Evolutionary conservation across 176 grass and related monocot genomes (phyloP), one percentile per base, ranked within the genome.

Genomic region (Aegilops sharonensis): DNA sequence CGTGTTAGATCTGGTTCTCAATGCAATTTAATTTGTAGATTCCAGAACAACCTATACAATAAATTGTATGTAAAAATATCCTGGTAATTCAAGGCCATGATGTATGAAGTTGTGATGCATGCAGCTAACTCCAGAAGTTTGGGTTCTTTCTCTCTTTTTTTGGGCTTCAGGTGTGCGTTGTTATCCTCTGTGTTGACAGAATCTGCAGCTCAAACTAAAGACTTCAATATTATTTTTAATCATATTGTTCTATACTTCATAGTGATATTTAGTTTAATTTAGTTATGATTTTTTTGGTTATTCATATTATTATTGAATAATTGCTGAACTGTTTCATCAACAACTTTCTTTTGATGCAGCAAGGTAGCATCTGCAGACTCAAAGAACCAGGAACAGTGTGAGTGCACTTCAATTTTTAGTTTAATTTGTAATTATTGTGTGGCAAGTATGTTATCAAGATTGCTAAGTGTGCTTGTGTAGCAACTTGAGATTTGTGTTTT

Each of bases 301-400:
- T 54, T 18, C 8, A 54, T 52, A 76, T 76, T 76, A 27, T 54
- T 76, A 27, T 30, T 17, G 45, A 50, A 48, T 50, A 3, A 75
- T 50, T 75, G 24, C 42, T 50, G 72, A 27, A 75, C 23, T 29
- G 72, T 75, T 75, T 75, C 72, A 74, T 45, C 13, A 52, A 75
- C 23, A 52, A 76, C 17, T 76, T 54, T 20, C 36, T 84, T 79
- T 64, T 89, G 21, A 47, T 89, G 75, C 74, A 89, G 87, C 76
- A 84, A 84, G 54, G 75, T 79, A 79, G 27, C 77, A 72, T 84
- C 87, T 72, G 81, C 74, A 72, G 82, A 64, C 78, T 61, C 87
- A 71, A 84, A 64, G 64, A 84, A 52, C 17, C 35, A 23, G 54
- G 65, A 72, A 32, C 81, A 89, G 48, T 79, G 87, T 89, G 78